Percentiles rank a stretch among this genome's conserved stretches.
Conservation (phyloP, 305 asterid species). For the Solanum hybrid region DNA sequence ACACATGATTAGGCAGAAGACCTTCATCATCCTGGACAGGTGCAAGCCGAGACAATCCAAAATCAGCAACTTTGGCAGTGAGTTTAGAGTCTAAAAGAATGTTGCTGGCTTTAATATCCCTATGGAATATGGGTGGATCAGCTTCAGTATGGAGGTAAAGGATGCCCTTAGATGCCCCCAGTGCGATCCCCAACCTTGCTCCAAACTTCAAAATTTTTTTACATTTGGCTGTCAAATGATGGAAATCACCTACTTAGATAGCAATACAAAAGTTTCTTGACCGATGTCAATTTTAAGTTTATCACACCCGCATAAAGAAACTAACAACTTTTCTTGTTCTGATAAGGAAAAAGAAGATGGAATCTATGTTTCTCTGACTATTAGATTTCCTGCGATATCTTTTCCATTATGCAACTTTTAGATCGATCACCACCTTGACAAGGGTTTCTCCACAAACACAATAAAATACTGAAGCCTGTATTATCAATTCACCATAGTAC, state of each 20-base stretch:
- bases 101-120: slow-evolving; percentile 85
- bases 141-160: slow-evolving; percentile 93
- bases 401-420: background rate
- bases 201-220: slow-evolving; percentile 43
- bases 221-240: slow-evolving; percentile 33
- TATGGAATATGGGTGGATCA: slow-evolving; percentile 80
- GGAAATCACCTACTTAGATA: slow-evolving; percentile 1
- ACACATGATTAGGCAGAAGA: slow-evolving; percentile 37
- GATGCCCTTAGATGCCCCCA: slow-evolving; percentile 77
- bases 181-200: slow-evolving; percentile 58
- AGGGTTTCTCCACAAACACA: background rate
- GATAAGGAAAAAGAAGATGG: background rate
- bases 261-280: background rate
- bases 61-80: slow-evolving; percentile 82
- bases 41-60: slow-evolving; percentile 87
- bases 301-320: background rate
- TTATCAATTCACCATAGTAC: background rate
- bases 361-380: background rate
- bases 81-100: slow-evolving; percentile 69
- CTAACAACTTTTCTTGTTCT: background rate
- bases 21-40: slow-evolving; percentile 53
- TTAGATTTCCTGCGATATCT: background rate
- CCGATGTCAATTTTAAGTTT: background rate
- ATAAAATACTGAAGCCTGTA: background rate
- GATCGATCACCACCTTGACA: background rate